Evolutionary conservation across 345 rosid species (phyloP).

Genomic region (Melaleuca quinquenervia): DNA sequence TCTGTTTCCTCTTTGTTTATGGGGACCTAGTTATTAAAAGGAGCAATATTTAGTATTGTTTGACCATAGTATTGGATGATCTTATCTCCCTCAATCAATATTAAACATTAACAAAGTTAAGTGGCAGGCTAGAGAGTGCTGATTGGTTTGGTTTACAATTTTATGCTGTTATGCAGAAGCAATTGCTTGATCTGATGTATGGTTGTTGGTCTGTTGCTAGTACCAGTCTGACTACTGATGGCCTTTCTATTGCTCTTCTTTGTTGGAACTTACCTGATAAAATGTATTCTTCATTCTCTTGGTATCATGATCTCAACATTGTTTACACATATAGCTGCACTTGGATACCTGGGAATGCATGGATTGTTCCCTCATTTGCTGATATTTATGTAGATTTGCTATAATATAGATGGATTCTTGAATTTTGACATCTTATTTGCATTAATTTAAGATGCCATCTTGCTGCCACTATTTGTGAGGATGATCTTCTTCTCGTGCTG

Average conservation of each 20-base stretch:
- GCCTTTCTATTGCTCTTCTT: not conserved
- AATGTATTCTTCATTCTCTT: not conserved
- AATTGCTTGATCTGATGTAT: not conserved
- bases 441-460: not conserved
- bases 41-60: not conserved
- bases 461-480: not conserved
- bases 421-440: not conserved
- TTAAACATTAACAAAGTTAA: not conserved
- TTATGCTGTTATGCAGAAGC: not conserved
- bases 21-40: not conserved
- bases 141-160: not conserved
- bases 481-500: not conserved
- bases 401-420: not conserved
- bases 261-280: not conserved
- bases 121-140: not conserved
- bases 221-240: not conserved
- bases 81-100: not conserved
- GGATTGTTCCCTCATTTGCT: not conserved
- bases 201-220: not conserved
- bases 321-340: not conserved
- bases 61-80: too few species aligned
- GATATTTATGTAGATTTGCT: not conserved
- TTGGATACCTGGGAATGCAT: not conserved
- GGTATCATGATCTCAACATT: not conserved
- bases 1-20: not conserved